These are phyloP conservation scores for Yamadazyma insecticola DNA, from an alignment of 805 yeast genomes.

Conservation along the genomic window DNA sequence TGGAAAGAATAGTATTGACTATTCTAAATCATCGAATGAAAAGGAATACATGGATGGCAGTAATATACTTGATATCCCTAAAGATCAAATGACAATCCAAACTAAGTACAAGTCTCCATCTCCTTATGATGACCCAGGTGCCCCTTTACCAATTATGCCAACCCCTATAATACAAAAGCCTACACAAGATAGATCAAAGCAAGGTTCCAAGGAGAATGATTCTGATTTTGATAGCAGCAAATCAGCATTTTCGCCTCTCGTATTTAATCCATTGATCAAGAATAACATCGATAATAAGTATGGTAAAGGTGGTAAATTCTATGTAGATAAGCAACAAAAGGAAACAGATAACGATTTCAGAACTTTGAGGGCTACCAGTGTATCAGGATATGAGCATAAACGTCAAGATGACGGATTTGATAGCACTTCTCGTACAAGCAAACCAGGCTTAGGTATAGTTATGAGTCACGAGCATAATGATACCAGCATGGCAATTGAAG, in stretches of 20 bases:
- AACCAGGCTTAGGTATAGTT: too few species aligned
- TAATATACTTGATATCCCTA: slow-evolving; percentile 51
- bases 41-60: not conserved
- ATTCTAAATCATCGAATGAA: not conserved
- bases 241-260: slow-evolving; percentile 78
- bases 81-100: slow-evolving; percentile 50
- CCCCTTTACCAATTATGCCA: slow-evolving; percentile 61
- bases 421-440: too few species aligned
- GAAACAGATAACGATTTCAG: slow-evolving; percentile 17
- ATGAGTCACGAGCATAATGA: slow-evolving; percentile 6
- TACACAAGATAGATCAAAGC: slow-evolving; percentile 5
- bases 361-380: slow-evolving; percentile 32
- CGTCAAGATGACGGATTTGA: not conserved
- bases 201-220: slow-evolving; percentile 2
- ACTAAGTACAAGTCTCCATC: slow-evolving; percentile 21
- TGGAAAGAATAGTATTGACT: not conserved
- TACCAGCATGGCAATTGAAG: slow-evolving; percentile 1
- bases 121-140: slow-evolving; percentile 76
- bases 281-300: slow-evolving; percentile 81
- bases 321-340: slow-evolving; percentile 41
- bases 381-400: slow-evolving; percentile 19
- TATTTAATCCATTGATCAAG: slow-evolving; percentile 75
- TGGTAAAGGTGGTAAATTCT: slow-evolving; percentile 86
- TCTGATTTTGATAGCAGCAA: slow-evolving; percentile 7
- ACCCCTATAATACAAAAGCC: slow-evolving; percentile 46